These are phyloP conservation scores for Pseudogymnoascus sp. DNA, from an alignment of 2,329 filamentous ascomycete genomes.

Conservation along the genomic window DNA sequence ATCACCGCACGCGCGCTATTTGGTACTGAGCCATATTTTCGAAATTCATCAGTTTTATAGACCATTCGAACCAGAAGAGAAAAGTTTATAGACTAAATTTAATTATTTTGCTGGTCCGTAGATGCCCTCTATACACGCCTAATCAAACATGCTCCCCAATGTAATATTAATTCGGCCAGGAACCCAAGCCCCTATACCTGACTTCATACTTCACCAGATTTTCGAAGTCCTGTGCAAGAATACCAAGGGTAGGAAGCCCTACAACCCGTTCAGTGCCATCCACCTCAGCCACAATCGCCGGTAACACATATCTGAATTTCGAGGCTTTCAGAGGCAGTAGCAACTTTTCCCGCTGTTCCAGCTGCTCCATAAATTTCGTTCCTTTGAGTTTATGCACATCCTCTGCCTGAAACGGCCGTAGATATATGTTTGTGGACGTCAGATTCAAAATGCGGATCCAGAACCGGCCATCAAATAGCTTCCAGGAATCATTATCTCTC, in stretches of 20 bases:
- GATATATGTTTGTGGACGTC: neutral
- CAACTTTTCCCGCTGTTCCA: neutral
- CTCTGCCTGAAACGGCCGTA: constrained; percentile 20
- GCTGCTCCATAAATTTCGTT: neutral
- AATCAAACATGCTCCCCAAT: neutral
- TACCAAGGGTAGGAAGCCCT: constrained; percentile 25
- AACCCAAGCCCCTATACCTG: constrained; percentile 26
- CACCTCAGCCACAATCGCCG: constrained; percentile 19
- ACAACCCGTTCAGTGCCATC: constrained; percentile 20
- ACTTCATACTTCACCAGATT: constrained; percentile 20
- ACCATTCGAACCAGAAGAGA: neutral
- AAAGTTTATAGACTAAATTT: constrained; percentile 8
- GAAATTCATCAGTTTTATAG: neutral
- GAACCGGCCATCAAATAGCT: constrained; percentile 53
- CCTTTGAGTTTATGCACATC: constrained; percentile 20
- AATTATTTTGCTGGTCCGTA: neutral
- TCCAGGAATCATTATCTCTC: constrained; percentile 22
- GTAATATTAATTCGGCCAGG: neutral
- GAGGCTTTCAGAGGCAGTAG: constrained; percentile 16
- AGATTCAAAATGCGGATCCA: constrained; percentile 45
- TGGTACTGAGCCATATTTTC: constrained; percentile 61
- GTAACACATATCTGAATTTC: constrained; percentile 24
- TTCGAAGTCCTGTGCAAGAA: constrained; percentile 12
- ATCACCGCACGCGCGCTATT: constrained; percentile 87
- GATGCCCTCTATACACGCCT: neutral